A percentile compares a stretch with the other conserved stretches of the same genome.
Evolutionary conservation across 805 yeast genomes (phyloP).

Genomic region (Saitoella complicata): DNA sequence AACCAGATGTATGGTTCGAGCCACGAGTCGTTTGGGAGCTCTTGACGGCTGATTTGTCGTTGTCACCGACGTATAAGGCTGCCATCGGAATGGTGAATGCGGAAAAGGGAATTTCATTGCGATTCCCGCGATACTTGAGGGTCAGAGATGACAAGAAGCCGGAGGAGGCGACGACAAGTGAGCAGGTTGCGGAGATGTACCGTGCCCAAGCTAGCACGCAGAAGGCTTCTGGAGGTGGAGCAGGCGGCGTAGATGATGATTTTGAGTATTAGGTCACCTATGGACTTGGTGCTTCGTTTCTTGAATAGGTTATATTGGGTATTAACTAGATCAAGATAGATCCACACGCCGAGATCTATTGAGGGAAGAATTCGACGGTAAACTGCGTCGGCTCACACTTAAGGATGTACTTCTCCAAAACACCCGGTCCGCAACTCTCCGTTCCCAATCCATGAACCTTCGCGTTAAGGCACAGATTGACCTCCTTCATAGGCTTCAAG

Average conservation of each 20-base stretch:
- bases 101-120: slow-evolving; percentile 51
- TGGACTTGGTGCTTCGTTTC: too few species aligned
- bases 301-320: too few species aligned
- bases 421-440: slow-evolving; percentile 19
- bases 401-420: slow-evolving; percentile 10
- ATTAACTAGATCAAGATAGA: too few species aligned
- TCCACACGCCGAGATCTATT: too few species aligned
- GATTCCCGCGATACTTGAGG: slow-evolving; percentile 78
- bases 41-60: slow-evolving; percentile 74
- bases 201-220: too few species aligned
- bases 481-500: slow-evolving; percentile 6
- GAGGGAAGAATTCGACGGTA: too few species aligned
- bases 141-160: slow-evolving; percentile 72
- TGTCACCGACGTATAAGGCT: slow-evolving; percentile 80
- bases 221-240: too few species aligned
- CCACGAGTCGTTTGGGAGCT: slow-evolving; percentile 77
- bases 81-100: slow-evolving; percentile 56
- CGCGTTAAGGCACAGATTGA: slow-evolving; percentile 15
- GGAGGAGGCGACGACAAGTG: slow-evolving; percentile 75
- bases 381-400: not conserved
- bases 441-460: slow-evolving; percentile 19
- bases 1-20: slow-evolving; percentile 90
- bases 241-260: too few species aligned
- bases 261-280: too few species aligned
- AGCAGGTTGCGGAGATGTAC: slow-evolving; percentile 72